Conservation (phyloP, 768 basidiomycete species). For the Pilatotrama ljubarskyi region DNA sequence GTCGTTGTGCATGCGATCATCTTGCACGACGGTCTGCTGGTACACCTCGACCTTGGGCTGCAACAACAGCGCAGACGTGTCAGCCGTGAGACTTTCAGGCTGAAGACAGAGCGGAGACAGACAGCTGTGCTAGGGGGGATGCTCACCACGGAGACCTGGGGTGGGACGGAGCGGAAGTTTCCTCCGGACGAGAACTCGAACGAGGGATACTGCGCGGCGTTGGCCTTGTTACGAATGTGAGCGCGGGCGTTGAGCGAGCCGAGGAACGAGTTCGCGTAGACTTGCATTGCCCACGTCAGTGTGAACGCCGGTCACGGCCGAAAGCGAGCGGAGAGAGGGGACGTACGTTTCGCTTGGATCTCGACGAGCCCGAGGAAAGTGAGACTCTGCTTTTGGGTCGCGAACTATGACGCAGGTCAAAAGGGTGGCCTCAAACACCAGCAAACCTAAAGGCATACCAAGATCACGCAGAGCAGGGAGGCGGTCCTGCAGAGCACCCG, state of each 20-base stretch:
- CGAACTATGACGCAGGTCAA: not conserved
- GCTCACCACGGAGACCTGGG: not conserved
- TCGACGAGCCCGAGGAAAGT: not conserved
- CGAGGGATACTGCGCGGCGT: conserved; percentile 5
- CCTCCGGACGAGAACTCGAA: conserved; percentile 5
- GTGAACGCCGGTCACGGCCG: too few species aligned
- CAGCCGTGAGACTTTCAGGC: not conserved
- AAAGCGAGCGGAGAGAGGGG: too few species aligned
- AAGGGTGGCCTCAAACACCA: not conserved
- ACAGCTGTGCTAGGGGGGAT: not conserved
- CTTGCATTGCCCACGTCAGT: not conserved
- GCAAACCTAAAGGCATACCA: not conserved
- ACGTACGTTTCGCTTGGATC: not conserved
- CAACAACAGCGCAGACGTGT: not conserved
- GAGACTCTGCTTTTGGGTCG: not conserved
- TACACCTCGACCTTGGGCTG: not conserved
- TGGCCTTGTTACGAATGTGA: conserved; percentile 10
- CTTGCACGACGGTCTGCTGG: not conserved
- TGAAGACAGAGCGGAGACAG: not conserved
- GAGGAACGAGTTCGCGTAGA: conserved; percentile 16
- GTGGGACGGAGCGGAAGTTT: not conserved
- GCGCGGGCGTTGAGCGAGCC: conserved; percentile 13
- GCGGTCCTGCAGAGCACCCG: not conserved
- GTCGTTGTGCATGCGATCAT: not conserved
- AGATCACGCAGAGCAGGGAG: not conserved